Base-by-base conservation (phyloP, 2,329 filamentous ascomycete species). In the Venturia pyrina region DNA sequence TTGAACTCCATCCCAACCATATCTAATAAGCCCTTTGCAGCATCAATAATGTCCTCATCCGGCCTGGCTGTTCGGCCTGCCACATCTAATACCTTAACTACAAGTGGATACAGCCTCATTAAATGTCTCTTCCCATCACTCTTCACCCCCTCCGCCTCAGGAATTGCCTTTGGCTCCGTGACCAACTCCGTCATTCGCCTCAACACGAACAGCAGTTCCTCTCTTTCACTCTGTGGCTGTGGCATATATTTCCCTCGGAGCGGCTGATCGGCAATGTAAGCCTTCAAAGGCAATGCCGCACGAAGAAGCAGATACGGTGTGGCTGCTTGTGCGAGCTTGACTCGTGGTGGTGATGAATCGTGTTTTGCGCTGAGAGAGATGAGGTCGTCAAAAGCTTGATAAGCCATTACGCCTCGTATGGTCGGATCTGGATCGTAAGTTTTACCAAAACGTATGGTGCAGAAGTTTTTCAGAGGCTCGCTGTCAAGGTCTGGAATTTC, bases 211-310 rank as follows among this genome's bases (percentile, higher is more conserved):
- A 89, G 74, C 13, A 99, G 78, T 73, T 96, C 95, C 68, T 85
- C 87, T 56, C 90, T 84, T 72, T 96, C 90, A 10, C 86, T 88
- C 5, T 91, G 80, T 0, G 93, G 93, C 74, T 95, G 90, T 5
- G 95, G 95, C 87, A 96, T 95, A 62, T 61, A 62, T 21, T 87
- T 84, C 0, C 95, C 93, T 17, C 95, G 84, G 24, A 99, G 80
- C 0, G 93, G 93, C 73, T 97, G 93, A 75, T 99, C 95, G 4
- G 92, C 90, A 59, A 96, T 87, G 73, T 96, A 98, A 0, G 88
- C 82, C 66, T 91, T 87, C n/a, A 98, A 78, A 0, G 90, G 87
- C 19, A 96, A 80, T 0, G 90, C 91, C 15, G 89, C 87, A 2
- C 95, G 87, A 1, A 96, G 80, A 57, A 98, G 88, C 2, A 98